Evolutionary conservation across 1,284 basidiomycete species (phyloP).

Genomic region (Salmacisia buchloeana): DNA sequence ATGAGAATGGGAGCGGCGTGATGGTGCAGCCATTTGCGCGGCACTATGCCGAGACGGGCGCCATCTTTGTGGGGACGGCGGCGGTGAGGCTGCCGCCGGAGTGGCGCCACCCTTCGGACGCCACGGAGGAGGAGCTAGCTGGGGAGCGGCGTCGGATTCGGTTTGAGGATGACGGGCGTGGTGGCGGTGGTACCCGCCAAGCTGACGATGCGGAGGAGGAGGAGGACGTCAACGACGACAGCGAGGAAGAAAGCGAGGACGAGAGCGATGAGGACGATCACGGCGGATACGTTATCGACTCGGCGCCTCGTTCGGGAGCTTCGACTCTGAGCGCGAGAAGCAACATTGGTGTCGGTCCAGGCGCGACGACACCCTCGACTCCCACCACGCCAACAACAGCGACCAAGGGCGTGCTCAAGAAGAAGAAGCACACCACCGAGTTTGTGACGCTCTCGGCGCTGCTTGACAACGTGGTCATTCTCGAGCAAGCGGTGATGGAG

Average conservation of each 20-base stretch:
- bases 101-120: no score
- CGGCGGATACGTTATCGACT: neutral
- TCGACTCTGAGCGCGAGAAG: neutral
- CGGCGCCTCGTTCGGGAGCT: neutral
- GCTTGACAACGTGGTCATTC: conserved; percentile 87
- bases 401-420: conserved; percentile 16
- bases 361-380: neutral
- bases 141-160: conserved; percentile 11
- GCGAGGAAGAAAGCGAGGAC: conserved; percentile 10
- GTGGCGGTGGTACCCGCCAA: no score
- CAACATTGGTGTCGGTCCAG: neutral
- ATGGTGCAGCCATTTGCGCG: conserved; percentile 6
- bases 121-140: neutral
- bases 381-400: neutral
- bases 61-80: conserved; percentile 3
- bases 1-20: neutral
- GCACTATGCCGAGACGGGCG: conserved; percentile 7
- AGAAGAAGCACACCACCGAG: conserved; percentile 22
- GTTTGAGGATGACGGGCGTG: conserved; percentile 6
- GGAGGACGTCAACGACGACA: neutral
- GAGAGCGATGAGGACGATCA: neutral
- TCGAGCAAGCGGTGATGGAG: conserved; percentile 95
- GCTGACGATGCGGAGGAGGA: neutral
- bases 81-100: conserved; percentile 2
- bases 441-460: conserved; percentile 71